Evolutionary conservation across 345 rosid species (phyloP).

Genomic region (Salix arbutifolia): DNA sequence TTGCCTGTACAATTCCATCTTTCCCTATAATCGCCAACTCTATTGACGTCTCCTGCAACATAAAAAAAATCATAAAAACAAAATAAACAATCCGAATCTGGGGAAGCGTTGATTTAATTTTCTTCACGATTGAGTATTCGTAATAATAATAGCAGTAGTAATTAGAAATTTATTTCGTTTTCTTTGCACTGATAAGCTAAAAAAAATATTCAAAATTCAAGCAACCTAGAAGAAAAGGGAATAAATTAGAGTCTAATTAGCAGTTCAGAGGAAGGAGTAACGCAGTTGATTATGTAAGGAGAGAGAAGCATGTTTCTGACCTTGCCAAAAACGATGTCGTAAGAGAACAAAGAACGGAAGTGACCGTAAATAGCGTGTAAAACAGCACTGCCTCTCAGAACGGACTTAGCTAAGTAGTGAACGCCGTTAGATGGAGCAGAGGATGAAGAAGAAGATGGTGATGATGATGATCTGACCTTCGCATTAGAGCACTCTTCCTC

Average conservation of each 20-base stretch:
- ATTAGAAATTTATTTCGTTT: not conserved
- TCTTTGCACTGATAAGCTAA: not conserved
- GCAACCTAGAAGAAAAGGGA: not conserved
- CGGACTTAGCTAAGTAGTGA: constrained; percentile 86
- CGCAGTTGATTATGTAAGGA: not conserved
- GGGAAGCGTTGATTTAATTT: not conserved
- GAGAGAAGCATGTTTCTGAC: constrained; percentile 26
- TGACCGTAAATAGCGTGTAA: constrained; percentile 80
- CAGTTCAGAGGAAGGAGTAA: not conserved
- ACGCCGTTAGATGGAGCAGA: constrained; percentile 31
- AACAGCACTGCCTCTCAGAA: constrained; percentile 75
- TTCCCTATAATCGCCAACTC: constrained; percentile 72
- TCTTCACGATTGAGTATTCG: not conserved
- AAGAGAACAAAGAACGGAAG: constrained; percentile 60
- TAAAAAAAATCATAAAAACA: not conserved
- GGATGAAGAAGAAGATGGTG: constrained; percentile 50
- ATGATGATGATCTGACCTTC: constrained; percentile 54
- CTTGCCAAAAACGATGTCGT: constrained; percentile 89
- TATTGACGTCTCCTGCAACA: constrained; percentile 77
- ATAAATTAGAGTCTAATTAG: not conserved
- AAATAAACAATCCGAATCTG: not conserved
- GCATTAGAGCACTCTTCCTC: constrained; percentile 87
- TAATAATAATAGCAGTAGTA: too few relatives aligned
- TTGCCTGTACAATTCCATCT: constrained; percentile 72
- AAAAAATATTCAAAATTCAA: not conserved